Base-by-base conservation (phyloP, 495 filamentous ascomycete genomes). In the Aspergillus haitiensis region DNA sequence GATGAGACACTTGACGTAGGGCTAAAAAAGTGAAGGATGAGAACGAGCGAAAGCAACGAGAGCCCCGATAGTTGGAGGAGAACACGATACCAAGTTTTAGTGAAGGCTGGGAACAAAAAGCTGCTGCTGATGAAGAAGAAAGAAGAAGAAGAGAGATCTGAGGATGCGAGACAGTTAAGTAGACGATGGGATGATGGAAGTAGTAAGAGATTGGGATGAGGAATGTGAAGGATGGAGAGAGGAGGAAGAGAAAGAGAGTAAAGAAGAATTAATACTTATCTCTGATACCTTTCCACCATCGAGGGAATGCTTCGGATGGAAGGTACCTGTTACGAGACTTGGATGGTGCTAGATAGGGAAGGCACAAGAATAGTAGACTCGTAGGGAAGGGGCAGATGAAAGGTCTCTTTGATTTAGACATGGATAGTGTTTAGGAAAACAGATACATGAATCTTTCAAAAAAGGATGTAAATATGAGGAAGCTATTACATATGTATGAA, bases 111-210 rank as follows among this genome's bases (percentile, higher is more conserved):
- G 55, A 51, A 55, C 31, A 47, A 7, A 36, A 31, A 60, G 15
- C 16, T 35, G 48, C 18, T 60, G 48, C 47, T 32, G 47, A 58
- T 37, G 37, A 49, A 6, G 27, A 42, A 66, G 62, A 65, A 63
- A 62, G 59, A 64, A 66, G 72, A 69, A 63, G 62, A 55, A 58
- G 6, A 40, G 10, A n/a, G n/a, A 31, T 52, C 27, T 54, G 51
- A 51, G 40, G 50, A 60, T 60, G 58, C 9, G 58, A 33, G 13
- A 54, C 54, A 54, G 40, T 33, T 54, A 60, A 60, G 52, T 51
- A 54, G 50, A 59, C 33, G 55, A 58, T 55, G 63, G 64, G 66
- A 71, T 61, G 60, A 54, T 40, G n/a, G 46, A 40, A 31, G 52
- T 15, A 50, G 15, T 12, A 34, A 40, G 47, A 52, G 58, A 56